Base-by-base conservation (phyloP, 805 yeast species). In the Wickerhamomyces bovis region DNA sequence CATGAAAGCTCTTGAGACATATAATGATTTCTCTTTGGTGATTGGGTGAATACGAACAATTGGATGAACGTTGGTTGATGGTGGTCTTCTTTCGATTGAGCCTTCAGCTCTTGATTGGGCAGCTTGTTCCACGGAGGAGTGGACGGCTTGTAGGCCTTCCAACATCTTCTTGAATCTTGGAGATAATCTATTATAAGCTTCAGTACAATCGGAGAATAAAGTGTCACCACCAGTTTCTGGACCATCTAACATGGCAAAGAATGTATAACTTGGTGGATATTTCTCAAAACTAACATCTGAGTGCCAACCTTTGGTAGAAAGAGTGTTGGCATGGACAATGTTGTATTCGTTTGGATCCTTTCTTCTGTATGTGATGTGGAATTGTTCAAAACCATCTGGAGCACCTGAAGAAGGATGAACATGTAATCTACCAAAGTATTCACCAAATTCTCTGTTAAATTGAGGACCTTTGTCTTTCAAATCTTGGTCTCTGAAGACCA, bases 201-300 rank as follows among this genome's bases (percentile, higher is more conserved):
- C 89, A 33, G 72, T 70, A 23, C 80, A 72, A 58, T 83, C 87
- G n/a, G 86, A 77, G 60, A 83, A 85, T 42, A 83, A 68, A n/a
- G 88, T 85, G 62, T 85, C 94, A 51, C 94, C 94, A 45, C 92
- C 89, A 38, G 79, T 63, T 20, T 74, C 78, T 23, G 80, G 81
- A 31, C 73, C 71, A 48, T 83, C 85, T 42, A 83, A 67, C 47
- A 82, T 78, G 18, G 78, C 71, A 57, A 85, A 80, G 51, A 82
- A 75, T 0, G 95, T 85, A 47, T 76, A 69, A 15, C 85, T 85
- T 13, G 90, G 85, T 8, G 89, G 84, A 62, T 81, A 87, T 48
- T 72, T 71, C 62, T 84, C 90, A 61, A 81, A 85, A 28, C 87
- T 76, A 38, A 82, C 84, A 62, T 85, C 94, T 4, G 86, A 76